These are phyloP conservation scores for Penicillium sp. DNA, from an alignment of 2,329 filamentous ascomycete genomes.

Conservation along the genomic window DNA sequence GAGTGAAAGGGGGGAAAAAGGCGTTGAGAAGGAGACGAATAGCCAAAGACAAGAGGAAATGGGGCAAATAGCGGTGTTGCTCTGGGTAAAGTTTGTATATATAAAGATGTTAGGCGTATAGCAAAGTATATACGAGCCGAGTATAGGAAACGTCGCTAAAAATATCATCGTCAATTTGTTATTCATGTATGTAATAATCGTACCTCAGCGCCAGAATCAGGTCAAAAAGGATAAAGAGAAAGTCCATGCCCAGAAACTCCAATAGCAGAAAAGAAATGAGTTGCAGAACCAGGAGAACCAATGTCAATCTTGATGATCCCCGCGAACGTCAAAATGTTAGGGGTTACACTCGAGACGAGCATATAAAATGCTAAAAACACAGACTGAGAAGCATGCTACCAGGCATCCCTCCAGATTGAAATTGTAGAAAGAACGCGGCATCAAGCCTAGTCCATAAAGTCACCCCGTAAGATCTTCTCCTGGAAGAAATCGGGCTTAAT, in stretches of 20 bases:
- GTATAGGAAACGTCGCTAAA: not conserved
- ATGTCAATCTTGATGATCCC: constrained; percentile 1
- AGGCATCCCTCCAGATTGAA: not conserved
- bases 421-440: not conserved
- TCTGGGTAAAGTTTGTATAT: too few species aligned
- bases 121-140: not conserved
- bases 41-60: not conserved
- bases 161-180: constrained; percentile 6
- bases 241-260: constrained; percentile 1
- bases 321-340: not conserved
- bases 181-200: not conserved
- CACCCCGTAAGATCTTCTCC: constrained; percentile 93
- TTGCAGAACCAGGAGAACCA: not conserved
- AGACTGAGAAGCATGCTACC: not conserved
- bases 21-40: not conserved
- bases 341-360: not conserved
- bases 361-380: constrained; percentile 4
- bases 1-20: not conserved
- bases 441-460: constrained; percentile 79
- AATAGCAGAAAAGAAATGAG: not conserved
- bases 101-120: not conserved
- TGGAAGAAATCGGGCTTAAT: constrained; percentile 89
- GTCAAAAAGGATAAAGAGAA: not conserved
- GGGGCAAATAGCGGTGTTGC: not conserved
- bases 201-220: constrained; percentile 12